Conservation (phyloP, 2,329 filamentous ascomycete species). For the Botrytis fragariae region DNA sequence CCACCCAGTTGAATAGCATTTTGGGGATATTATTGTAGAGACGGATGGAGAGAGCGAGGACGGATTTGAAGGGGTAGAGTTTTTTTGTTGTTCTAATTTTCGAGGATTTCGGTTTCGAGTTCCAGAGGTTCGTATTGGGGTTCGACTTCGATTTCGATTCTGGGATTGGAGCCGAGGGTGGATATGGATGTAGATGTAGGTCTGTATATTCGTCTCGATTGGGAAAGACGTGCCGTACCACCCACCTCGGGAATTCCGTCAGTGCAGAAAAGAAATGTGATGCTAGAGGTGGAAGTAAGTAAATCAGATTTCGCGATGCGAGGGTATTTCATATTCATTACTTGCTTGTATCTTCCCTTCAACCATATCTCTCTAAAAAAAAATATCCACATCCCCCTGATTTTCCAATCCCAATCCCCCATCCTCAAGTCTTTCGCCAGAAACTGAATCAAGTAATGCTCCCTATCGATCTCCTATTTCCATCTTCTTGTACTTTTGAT, state of each 20-base stretch:
- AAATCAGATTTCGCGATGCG: not conserved
- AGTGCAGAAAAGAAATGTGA: not conserved
- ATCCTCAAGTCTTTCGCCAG: not conserved
- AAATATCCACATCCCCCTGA: not conserved
- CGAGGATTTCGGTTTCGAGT: not conserved
- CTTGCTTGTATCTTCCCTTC: not conserved
- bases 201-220: not conserved
- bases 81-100: not conserved
- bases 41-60: not conserved
- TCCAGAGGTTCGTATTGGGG: not conserved
- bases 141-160: not conserved
- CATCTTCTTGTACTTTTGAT: too few species aligned
- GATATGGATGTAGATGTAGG: accelerated
- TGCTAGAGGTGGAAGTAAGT: not conserved
- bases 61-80: not conserved
- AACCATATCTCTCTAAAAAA: not conserved
- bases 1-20: not conserved
- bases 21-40: too few species aligned
- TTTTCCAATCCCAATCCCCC: too few species aligned
- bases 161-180: not conserved
- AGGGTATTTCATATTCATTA: accelerated
- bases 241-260: not conserved
- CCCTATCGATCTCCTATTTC: accelerated
- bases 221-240: not conserved
- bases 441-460: not conserved